Conservation (phyloP, 495 filamentous ascomycete genomes). For the Pseudotulostoma volvatum region DNA sequence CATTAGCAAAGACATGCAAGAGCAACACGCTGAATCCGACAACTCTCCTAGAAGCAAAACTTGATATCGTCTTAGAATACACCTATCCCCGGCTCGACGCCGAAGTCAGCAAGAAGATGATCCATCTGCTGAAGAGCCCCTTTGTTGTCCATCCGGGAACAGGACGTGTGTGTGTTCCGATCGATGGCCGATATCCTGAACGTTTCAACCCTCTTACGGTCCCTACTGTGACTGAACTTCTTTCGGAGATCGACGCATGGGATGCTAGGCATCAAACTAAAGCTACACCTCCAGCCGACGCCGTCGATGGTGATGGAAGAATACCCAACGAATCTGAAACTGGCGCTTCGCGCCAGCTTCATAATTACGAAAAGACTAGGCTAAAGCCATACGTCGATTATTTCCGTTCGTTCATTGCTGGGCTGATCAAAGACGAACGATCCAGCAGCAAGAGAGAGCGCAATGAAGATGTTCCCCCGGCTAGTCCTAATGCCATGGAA, state of each 20-base stretch:
- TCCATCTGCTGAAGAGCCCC: constrained; percentile 89
- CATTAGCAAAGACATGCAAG: constrained; percentile 55
- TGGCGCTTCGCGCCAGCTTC: constrained; percentile 31
- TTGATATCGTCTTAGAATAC: constrained; percentile 90
- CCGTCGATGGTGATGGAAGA: constrained; percentile 24
- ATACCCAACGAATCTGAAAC: constrained; percentile 20
- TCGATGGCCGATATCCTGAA: constrained; percentile 52
- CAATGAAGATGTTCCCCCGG: constrained; percentile 38
- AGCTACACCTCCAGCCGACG: constrained; percentile 15
- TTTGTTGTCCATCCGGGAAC: constrained; percentile 95
- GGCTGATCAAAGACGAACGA: constrained; percentile 66
- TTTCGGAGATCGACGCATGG: constrained; percentile 72
- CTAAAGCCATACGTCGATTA: constrained; percentile 83
- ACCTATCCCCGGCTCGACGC: constrained; percentile 96
- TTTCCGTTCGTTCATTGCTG: constrained; percentile 66
- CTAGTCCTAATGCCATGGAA: constrained; percentile 37
- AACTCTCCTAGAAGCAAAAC: constrained; percentile 70
- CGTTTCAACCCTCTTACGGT: constrained; percentile 76
- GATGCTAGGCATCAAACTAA: constrained; percentile 22
- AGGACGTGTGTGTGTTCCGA: constrained; percentile 86
- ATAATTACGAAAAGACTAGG: constrained; percentile 94
- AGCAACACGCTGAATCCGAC: constrained; percentile 46
- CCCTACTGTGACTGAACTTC: constrained; percentile 65
- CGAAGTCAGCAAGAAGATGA: constrained; percentile 91
- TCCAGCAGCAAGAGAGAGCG: constrained; percentile 51